Percentiles rank a stretch among this genome's conserved stretches.
phyloP scores from a whole-genome alignment of 73 alveolate species.

The Stentor roeselii region DNA sequence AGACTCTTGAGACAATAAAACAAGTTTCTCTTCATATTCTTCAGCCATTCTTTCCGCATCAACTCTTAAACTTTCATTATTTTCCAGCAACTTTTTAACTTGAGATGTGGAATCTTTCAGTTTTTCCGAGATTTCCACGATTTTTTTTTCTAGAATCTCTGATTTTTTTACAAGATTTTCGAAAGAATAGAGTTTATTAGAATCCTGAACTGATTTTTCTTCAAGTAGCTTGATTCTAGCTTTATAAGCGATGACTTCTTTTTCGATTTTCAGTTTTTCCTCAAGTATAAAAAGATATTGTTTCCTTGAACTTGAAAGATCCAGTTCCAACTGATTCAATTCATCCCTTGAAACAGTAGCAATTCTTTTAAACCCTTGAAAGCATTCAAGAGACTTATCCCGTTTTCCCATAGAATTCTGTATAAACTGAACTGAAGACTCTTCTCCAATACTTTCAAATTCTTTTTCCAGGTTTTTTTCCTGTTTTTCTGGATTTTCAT shows the following conservation, averaged over 20 bases:
- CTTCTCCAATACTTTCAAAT: not conserved
- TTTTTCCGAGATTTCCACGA: not conserved
- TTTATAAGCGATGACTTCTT: not conserved
- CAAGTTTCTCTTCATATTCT: not conserved
- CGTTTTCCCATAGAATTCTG: not conserved
- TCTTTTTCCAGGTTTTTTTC: not conserved
- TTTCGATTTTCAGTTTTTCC: not conserved
- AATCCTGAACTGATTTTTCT: not conserved
- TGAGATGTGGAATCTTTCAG: not conserved
- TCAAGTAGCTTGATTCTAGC: not conserved
- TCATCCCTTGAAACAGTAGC: not conserved
- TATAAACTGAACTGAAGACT: not conserved
- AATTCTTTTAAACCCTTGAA: no score
- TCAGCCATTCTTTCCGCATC: not conserved
- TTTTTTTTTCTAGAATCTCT: not conserved
- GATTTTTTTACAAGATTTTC: not conserved
- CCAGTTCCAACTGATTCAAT: not conserved
- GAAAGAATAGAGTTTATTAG: not conserved
- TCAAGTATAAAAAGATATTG: not conserved
- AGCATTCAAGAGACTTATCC: not conserved
- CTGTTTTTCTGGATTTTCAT: not conserved
- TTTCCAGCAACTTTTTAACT: no score
- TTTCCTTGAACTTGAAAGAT: not conserved
- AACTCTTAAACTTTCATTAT: not conserved
- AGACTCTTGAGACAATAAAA: not conserved